Conservation (phyloP, 495 filamentous ascomycete species). For the Penicillium manginii region DNA sequence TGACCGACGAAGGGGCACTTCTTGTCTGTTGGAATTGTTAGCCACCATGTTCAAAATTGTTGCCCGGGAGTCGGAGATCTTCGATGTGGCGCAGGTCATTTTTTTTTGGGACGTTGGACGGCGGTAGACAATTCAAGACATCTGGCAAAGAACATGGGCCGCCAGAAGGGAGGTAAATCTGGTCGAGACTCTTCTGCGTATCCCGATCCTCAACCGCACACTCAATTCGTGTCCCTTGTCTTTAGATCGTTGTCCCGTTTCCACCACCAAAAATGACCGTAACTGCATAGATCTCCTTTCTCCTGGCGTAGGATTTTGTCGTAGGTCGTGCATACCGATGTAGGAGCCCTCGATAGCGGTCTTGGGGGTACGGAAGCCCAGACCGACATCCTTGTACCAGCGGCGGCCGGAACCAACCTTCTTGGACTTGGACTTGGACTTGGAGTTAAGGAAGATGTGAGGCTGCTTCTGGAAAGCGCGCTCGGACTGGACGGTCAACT, state of each 20-base stretch:
- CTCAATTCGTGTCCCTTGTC: slow-evolving; percentile 1
- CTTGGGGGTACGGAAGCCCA: slow-evolving; percentile 98
- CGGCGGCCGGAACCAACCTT: slow-evolving; percentile 85
- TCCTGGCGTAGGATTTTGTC: slow-evolving; percentile 25
- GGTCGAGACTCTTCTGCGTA: not conserved
- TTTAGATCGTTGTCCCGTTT: slow-evolving; percentile 20
- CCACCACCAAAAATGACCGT: slow-evolving; percentile 30
- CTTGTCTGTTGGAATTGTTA: slow-evolving; percentile 75
- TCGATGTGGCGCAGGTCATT: slow-evolving; percentile 10
- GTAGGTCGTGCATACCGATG: slow-evolving; percentile 80
- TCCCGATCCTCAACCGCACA: slow-evolving; percentile 4
- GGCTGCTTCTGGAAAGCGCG: slow-evolving; percentile 99
- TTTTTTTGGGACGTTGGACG: slow-evolving; percentile 14
- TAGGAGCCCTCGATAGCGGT: slow-evolving; percentile 96
- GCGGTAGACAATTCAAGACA: not conserved
- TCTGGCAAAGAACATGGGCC: not conserved
- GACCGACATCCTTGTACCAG: slow-evolving; percentile 99
- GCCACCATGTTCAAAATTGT: slow-evolving; percentile 15
- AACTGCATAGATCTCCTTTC: slow-evolving; percentile 24
- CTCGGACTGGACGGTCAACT: slow-evolving; percentile 97
- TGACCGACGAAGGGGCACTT: slow-evolving; percentile 99
- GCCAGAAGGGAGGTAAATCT: not conserved
- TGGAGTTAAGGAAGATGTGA: slow-evolving; percentile 97
- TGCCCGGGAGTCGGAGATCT: slow-evolving; percentile 16
- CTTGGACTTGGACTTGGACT: slow-evolving; percentile 84